phyloP scores from a whole-genome alignment of 2,329 filamentous ascomycete species.

The Zasmidium cellare region DNA sequence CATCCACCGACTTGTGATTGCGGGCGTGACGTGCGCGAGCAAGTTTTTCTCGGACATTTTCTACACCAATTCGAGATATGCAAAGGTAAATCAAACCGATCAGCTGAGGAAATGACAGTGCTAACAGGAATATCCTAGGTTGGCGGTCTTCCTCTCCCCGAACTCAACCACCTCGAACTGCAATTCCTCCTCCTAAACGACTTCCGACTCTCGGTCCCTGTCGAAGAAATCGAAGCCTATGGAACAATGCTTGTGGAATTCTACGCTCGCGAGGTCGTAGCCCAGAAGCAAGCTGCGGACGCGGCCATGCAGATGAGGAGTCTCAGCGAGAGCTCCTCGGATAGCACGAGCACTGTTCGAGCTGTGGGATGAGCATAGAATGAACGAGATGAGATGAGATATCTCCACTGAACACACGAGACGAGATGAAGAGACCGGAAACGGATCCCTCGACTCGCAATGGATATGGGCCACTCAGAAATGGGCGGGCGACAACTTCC shows the following conservation, averaged over 20 bases:
- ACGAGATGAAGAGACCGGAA: background rate
- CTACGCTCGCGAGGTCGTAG: conserved; percentile 86
- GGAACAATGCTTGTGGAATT: conserved; percentile 99
- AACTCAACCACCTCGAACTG: conserved; percentile 93
- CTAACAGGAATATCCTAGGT: conserved; percentile 59
- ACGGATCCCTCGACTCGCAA: too few species aligned
- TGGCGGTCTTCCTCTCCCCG: conserved; percentile 84
- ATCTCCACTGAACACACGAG: background rate
- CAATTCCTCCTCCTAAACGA: conserved; percentile 96
- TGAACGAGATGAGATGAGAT: background rate
- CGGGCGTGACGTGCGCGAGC: conserved; percentile 95
- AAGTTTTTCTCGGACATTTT: conserved; percentile 99
- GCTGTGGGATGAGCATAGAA: conserved; percentile 16
- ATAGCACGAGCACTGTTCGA: conserved; percentile 32
- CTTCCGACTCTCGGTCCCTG: conserved; percentile 86
- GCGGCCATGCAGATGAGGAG: conserved; percentile 28
- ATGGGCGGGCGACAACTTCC: too few species aligned
- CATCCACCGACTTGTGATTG: conserved; percentile 94
- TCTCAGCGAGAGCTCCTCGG: conserved; percentile 33
- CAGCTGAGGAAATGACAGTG: background rate
- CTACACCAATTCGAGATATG: conserved; percentile 98
- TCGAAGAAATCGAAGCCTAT: conserved; percentile 95
- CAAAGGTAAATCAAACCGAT: conserved; percentile 69
- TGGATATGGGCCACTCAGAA: too few species aligned
- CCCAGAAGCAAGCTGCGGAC: conserved; percentile 53